Evolutionary conservation across 768 basidiomycete genomes (phyloP), one percentile per base, ranked within the genome.

Genomic region (Termitomyces bulborhizus): DNA sequence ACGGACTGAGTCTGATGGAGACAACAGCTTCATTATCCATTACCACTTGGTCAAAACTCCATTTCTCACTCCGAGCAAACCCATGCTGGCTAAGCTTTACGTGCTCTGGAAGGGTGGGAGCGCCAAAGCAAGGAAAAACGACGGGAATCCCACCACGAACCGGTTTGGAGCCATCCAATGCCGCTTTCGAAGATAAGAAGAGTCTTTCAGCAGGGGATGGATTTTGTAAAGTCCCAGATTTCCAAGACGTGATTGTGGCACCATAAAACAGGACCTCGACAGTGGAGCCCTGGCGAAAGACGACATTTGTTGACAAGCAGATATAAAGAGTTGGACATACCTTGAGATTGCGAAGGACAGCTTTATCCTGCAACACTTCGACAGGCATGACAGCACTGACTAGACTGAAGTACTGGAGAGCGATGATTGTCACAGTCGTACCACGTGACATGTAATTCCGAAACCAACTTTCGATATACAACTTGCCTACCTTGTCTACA

Each of bases 191-290:
- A 9, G 90, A 93, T 4, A 96, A 74, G 62, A 95, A 98, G 27
- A 97, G 73, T 11, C 88, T 76, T 66, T 96, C 93, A 39, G 70
- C 63, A 0, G 79, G 73, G 18, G 67, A 64, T 6, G 70, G 60
- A 47, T 68, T 59, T 21, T 63, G 56, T 39, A 59, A 61, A 34
- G 76, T 75, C 3, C 73, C 68, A 6, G 81, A 72, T 67, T 84
- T 89, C 93, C 93, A 98, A 0, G 93, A 95, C 42, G 86, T 80
- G 16, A 98, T 77, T 0, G 90, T 91, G 0, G 93, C 93, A 6
- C 94, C 94, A 62, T 88, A 96, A 31, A 87, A 71, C 7, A 91
- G 75, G 39, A 92, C 73, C 62, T 84, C 80, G 5, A 69, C 81
- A 6, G 76, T 79, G 13, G 87, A 66, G n/a, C 87, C 89, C 88